Base-by-base conservation (phyloP, 1,284 basidiomycete species). In the Afroboletus lepidellus region DNA sequence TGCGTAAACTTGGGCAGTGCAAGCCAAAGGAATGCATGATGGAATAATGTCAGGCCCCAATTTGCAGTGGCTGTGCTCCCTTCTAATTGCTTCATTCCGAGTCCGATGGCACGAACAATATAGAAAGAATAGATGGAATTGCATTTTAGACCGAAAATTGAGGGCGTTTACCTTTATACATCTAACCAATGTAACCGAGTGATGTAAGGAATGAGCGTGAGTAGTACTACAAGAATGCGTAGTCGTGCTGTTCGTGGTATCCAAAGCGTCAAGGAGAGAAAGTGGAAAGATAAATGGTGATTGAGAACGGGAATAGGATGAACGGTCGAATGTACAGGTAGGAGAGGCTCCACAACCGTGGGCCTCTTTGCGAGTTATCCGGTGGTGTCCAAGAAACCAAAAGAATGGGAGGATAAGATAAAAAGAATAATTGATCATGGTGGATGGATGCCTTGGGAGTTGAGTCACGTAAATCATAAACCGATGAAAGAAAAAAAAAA, bases 161-260 rank as follows among this genome's bases (percentile, higher is more conserved):
- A 5, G 11, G 42, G 9, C 21, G 5, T 27, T 48, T 48, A 41
- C 36, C 37, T 41, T 33, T 53, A 51, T 55, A 53, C 52, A 61
- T 51, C 38, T 48, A 53, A 41, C n/a, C n/a, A 34, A 21, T 27
- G 25, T 46, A 21, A 24, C 30, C 24, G 30, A 44, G 21, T 15
- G 62, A 62, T 65, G 62, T n/a, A n/a, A 61, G 49, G 18, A 64
- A 62, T 65, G 62, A 63, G 51, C 9, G 60, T 63, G 61, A 37
- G 38, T 64, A 58, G 37, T 64, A 60, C 60, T 64, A 66, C 62
- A 64, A 33, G 23, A 44, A 24, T 53, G 60, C 46, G 60, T 64
- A 60, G 60, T 62, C 47, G 50, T 61, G 47, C n/a, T 8, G 29
- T 58, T 48, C 21, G 42, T 45, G 41, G 33, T 50, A 43, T 33